Evolutionary conservation across 352 stramenopile genomes (phyloP), one percentile per base, ranked within the genome.

Genomic region (Globisporangium cylindrosporum): DNA sequence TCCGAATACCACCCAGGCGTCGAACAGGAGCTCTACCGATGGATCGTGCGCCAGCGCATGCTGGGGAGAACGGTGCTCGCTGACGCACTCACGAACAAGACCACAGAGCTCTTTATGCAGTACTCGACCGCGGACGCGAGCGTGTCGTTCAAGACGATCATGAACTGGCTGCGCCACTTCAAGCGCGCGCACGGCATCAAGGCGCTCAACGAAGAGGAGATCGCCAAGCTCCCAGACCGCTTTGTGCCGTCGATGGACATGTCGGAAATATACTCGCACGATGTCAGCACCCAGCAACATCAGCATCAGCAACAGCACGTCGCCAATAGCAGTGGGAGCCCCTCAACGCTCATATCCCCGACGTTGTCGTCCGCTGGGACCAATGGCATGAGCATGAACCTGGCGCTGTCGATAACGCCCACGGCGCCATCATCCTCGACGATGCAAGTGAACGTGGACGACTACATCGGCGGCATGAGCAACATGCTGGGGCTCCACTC

Each of bases 11-110:
- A 91, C 59, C 87, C 87, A 2, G 87, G 82, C 24, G 85, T 94
- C 15, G 87, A 94, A 62, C 84, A 92, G 62, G 84, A 92, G 66
- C 79, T 94, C 36, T 94, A 94, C 66, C 84, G 85, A 1, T 94
- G 87, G 87, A 76, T 94, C 51, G 87, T 94, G 56, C 85, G 83
- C 5, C 81, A 93, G 69, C 78, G 85, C 12, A 73, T 72, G 46
- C 69, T 93, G 5, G 72, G 64, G 0, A 83, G 85, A 3, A 55
- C 60, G 4, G 82, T 94, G 18, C 73, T 81, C 14, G 46, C 75
- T 9, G 82, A 93, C 25, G 73, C 74, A 43, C 43, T 93, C 24
- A 71, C 71, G 2, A 59, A 75, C 48, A 93, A 90, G 55, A 78
- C 80, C 22, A 76, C 78, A 5, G 83, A 92, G 12, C 73, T 94